Evolutionary conservation across 2,329 filamentous ascomycete species (phyloP), one percentile per base, ranked within the genome.

Genomic region (Phaeosphaeriaceae sp.): DNA sequence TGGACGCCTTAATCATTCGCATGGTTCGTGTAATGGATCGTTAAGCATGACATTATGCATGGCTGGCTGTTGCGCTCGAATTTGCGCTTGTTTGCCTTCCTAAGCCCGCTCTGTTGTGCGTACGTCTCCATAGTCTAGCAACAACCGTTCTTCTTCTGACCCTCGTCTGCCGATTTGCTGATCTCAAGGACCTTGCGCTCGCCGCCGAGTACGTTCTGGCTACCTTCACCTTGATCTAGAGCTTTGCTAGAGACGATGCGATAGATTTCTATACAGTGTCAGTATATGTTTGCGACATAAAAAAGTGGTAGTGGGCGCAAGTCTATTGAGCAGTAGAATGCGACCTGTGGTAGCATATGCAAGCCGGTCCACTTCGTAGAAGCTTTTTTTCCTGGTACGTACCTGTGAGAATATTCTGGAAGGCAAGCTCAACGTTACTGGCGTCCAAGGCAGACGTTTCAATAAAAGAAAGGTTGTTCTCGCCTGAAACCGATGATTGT

Each of bases 401-500:
- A 97, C 93, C 93, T 73, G 94, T 99, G 74, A 99, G 83, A 74
- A 99, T 99, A 79, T 97, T 97, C 81, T 99, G 93, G 85, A 99
- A 97, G 53, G 94, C 94, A 71, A 97, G 87, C 80, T 99, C 94
- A 62, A 99, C 94, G 74, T 99, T 99, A 85, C 92, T 97, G 67
- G 94, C 94, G 74, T 99, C 94, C 68, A 99, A 87, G 59, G 94
- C 94, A 54, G 95, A 99, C 34, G 94, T 99, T 83, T 99, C 94
- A 76, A 99, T 99, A 78, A 99, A 99, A 42, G 93, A 97, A 37
- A 97, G 84, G 76, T 96, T 93, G 81, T 97, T 96, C 77, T 97
- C 92, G 83, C 91, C 92, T 96, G 64, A 35, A 33, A 21, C 38
- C 12, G 20, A 9, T 33, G 17, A 11, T 21, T 47, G 39, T 63